Evolutionary conservation across 352 stramenopile genomes (phyloP).

Genomic region (Paralagenidium karlingii): DNA sequence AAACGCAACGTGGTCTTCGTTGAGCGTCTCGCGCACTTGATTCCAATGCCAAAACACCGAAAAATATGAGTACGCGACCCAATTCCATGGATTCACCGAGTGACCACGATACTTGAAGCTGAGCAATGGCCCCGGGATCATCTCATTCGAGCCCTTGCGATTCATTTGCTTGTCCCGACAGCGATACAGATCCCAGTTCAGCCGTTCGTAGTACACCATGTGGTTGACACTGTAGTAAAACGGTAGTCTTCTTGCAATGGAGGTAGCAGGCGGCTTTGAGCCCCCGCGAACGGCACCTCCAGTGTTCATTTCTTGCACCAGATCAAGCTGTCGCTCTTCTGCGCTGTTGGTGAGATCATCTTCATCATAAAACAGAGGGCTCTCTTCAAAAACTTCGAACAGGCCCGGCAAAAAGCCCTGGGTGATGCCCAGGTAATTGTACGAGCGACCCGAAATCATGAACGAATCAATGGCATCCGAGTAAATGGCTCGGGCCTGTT

Average conservation of each 20-base stretch:
- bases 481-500: slow-evolving; percentile 58
- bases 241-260: slow-evolving; percentile 51
- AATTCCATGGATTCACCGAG: slow-evolving; percentile 71
- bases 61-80: slow-evolving; percentile 71
- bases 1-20: slow-evolving; percentile 46
- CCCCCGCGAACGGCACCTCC: no score
- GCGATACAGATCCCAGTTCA: slow-evolving; percentile 81
- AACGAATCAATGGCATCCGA: slow-evolving; percentile 74
- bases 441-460: slow-evolving; percentile 68
- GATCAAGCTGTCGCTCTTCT: slow-evolving; percentile 7
- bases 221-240: slow-evolving; percentile 84
- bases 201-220: slow-evolving; percentile 82
- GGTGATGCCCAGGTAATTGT: slow-evolving; percentile 75
- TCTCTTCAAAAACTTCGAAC: slow-evolving; percentile 74
- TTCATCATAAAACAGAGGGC: slow-evolving; percentile 49
- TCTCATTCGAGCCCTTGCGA: slow-evolving; percentile 6
- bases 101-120: slow-evolving; percentile 72
- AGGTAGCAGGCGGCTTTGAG: slow-evolving; percentile 21
- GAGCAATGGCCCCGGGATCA: slow-evolving; percentile 55
- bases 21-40: slow-evolving; percentile 31
- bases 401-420: slow-evolving; percentile 68
- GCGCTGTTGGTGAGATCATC: slow-evolving; percentile 15
- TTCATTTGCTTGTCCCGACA: slow-evolving; percentile 60
- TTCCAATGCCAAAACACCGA: slow-evolving; percentile 79
- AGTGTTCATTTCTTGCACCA: no score